phyloP scores from a whole-genome alignment of 2,329 filamentous ascomycete species.

The Coniochaeta sp. region DNA sequence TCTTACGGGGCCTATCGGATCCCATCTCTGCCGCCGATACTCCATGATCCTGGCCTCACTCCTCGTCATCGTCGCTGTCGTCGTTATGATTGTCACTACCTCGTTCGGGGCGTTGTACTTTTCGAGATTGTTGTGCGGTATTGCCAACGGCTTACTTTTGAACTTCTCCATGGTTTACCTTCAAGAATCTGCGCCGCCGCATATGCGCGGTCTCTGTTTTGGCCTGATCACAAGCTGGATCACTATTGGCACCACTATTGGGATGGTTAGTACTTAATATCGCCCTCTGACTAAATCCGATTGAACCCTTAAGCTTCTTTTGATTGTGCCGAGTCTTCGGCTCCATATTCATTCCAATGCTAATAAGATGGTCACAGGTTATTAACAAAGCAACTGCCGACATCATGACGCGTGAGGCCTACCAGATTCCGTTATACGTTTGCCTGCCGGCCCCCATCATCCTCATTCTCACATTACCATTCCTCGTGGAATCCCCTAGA shows the following conservation, averaged over 20 bases:
- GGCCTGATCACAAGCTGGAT: conserved; percentile 22
- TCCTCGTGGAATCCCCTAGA: conserved; percentile 32
- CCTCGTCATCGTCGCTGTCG: conserved; percentile 40
- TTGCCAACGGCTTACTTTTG: conserved; percentile 52
- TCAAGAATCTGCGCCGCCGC: conserved; percentile 22
- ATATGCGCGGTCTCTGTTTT: conserved; percentile 27
- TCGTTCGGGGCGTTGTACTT: conserved; percentile 46
- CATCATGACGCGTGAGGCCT: conserved; percentile 26
- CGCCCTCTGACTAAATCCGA: neutral
- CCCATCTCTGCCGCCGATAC: conserved; percentile 22
- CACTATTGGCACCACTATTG: conserved; percentile 28
- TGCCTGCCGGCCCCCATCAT: conserved; percentile 30
- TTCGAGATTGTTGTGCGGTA: conserved; percentile 45
- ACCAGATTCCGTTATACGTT: conserved; percentile 32
- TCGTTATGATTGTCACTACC: conserved; percentile 50
- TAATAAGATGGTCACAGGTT: conserved; percentile 11
- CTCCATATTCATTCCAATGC: too few relatives aligned
- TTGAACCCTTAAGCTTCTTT: too few relatives aligned
- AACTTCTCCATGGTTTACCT: conserved; percentile 34
- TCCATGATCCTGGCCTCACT: conserved; percentile 38
- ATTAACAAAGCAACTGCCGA: conserved; percentile 40
- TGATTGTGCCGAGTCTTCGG: too few relatives aligned
- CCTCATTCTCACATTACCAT: conserved; percentile 25
- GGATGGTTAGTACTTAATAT: conserved; percentile 18
- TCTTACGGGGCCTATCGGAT: conserved; percentile 29